Evolutionary conservation across 2,329 filamentous ascomycete genomes (phyloP), one percentile per base, ranked within the genome.

Genomic region (Claviceps pazoutovae): DNA sequence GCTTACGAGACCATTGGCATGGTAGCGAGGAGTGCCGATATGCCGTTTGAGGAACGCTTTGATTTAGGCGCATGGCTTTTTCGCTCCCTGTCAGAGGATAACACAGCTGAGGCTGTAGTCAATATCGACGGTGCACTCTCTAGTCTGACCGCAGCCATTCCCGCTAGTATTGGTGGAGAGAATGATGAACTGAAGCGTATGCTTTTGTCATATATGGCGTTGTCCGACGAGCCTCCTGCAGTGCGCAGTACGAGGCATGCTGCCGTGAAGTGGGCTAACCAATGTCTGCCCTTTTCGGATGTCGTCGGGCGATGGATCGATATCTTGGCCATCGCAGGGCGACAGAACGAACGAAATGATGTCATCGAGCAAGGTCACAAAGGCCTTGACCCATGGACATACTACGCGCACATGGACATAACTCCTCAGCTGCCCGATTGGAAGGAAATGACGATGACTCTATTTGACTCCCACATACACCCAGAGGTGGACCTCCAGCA

Each of bases 1-100:
- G 89, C 86, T 1, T 97, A 96, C 65, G 91, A 97, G 64, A 89
- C 87, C 0, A 88, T 97, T 41, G 93, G 91, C 0, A 77, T 93
- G 14, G 68, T 97, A 23, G 82, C 86, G 51, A 80, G 82, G 56
- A 79, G 78, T 4, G 78, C 83, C 4, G 68, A 75, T 2, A 76
- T 80, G 58, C 70, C 81, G 4, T 60, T 79, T 13, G 68, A 68
- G 41, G 71, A 75, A 74, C 60, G 79, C 73, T 52, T 76, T 36
- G 56, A 71, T 79, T 48, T 79, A 79, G 57, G 79, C 0, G 53
- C 77, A 49, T 97, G 88, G 85, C 74, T 97, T 0, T 94, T 97
- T 61, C 78, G 78, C 26, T 91, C 90, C 0, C 72, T 97, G 3
- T 83, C 84, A 11, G 83, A 89, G 57, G 91, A 97, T 59, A 78